Percentiles rank a stretch among this genome's conserved stretches.
Evolutionary conservation across 2,329 filamentous ascomycete species (phyloP).

Genomic region (Fusarium tuaranense): DNA sequence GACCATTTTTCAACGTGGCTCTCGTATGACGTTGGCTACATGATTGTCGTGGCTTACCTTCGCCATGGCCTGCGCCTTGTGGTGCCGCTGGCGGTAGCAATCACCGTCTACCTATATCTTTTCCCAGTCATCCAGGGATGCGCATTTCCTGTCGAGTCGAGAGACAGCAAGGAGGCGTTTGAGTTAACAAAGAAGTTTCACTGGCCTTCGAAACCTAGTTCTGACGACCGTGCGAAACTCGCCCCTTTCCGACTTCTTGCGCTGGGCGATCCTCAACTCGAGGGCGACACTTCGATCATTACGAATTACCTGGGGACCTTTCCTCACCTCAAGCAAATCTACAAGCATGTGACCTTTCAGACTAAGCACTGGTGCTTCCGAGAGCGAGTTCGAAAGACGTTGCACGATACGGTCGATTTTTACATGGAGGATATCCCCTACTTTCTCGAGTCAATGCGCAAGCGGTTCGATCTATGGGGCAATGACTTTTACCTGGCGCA

Average conservation of each 20-base stretch:
- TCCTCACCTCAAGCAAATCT: constrained; percentile 63
- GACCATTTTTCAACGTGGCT: constrained; percentile 18
- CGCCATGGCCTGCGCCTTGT: constrained; percentile 67
- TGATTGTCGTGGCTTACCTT: constrained; percentile 65
- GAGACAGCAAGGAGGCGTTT: constrained; percentile 49
- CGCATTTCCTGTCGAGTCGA: constrained; percentile 75
- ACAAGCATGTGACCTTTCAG: constrained; percentile 61
- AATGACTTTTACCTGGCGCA: constrained; percentile 97
- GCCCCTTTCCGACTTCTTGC: constrained; percentile 90
- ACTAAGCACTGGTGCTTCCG: constrained; percentile 59
- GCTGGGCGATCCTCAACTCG: constrained; percentile 91
- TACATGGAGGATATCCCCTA: constrained; percentile 76
- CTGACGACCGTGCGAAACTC: constrained; percentile 42
- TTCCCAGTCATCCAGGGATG: constrained; percentile 87
- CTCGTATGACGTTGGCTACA: constrained; percentile 58
- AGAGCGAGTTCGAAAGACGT: constrained; percentile 63
- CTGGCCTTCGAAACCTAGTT: constrained; percentile 48
- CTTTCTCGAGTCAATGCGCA: constrained; percentile 75
- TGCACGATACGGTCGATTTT: constrained; percentile 72
- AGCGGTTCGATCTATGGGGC: constrained; percentile 87
- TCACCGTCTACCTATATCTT: constrained; percentile 84
- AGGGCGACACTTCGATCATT: constrained; percentile 89
- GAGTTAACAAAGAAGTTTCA: constrained; percentile 55
- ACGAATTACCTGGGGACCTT: constrained; percentile 64
- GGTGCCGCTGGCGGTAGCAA: constrained; percentile 73